Conservation (phyloP, 2,329 filamentous ascomycete genomes). For the Zymoseptoria passerinii region DNA sequence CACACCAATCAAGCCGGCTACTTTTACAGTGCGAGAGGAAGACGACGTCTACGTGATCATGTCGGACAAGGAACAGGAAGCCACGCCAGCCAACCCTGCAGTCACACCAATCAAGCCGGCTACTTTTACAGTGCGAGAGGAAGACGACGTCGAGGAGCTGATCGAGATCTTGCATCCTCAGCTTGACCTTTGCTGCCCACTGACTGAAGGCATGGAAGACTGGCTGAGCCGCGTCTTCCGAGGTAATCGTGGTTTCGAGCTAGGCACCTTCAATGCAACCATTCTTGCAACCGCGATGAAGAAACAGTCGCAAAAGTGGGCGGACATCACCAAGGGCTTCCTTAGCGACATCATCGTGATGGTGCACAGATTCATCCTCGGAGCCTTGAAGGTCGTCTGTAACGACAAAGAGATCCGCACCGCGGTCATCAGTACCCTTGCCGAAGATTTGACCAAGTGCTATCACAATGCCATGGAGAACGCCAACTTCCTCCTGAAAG, state of each 20-base stretch:
- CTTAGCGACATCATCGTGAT: conserved; percentile 44
- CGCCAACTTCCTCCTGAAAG: conserved; percentile 43
- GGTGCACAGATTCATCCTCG: conserved; percentile 46
- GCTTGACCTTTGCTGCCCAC: conserved; percentile 29
- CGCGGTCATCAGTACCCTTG: conserved; percentile 38
- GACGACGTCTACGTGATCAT: conserved; percentile 23
- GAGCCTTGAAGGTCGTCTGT: conserved; percentile 38
- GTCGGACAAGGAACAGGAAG: conserved; percentile 2
- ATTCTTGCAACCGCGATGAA: conserved; percentile 32
- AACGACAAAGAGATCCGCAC: conserved; percentile 36
- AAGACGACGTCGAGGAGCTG: conserved; percentile 2
- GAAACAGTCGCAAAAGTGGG: conserved; percentile 44
- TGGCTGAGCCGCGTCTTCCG: conserved; percentile 7
- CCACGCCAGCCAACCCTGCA: background rate
- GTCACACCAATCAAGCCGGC: background rate
- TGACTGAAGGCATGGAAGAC: background rate
- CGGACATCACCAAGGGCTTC: conserved; percentile 40
- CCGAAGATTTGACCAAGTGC: conserved; percentile 37
- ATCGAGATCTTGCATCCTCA: conserved; percentile 24
- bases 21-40: conserved; percentile 1
- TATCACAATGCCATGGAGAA: conserved; percentile 46
- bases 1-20: background rate
- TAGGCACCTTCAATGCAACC: conserved; percentile 41
- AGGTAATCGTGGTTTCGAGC: conserved; percentile 8
- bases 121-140: conserved; percentile 1